Percentiles rank a stretch among this genome's conserved stretches.
Conservation (phyloP, 306 rosid genomes). For the Betula pendula region DNA sequence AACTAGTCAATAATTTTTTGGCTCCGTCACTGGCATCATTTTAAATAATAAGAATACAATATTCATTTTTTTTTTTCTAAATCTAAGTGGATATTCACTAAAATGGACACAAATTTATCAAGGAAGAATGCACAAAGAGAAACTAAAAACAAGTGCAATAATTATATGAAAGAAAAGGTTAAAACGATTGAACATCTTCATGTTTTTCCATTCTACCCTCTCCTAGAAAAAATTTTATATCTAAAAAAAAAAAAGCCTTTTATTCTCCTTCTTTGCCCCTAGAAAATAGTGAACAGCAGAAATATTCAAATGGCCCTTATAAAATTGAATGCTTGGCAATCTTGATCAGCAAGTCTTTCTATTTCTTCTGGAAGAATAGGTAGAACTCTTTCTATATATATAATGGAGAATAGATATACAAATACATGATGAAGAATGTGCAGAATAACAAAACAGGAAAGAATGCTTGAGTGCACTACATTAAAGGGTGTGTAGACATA, state of each 20-base stretch:
- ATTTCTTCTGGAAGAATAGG: not conserved
- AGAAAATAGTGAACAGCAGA: not conserved
- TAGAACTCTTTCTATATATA: not conserved
- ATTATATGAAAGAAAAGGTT: not conserved
- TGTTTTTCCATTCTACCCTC: not conserved
- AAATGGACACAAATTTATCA: too few species aligned
- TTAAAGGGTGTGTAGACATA: not conserved
- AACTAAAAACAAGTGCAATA: too few species aligned
- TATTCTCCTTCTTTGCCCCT: not conserved
- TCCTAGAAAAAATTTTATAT: not conserved
- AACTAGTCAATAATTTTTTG: too few species aligned
- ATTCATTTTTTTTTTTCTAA: not conserved
- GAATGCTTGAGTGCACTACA: not conserved
- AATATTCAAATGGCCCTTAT: not conserved
- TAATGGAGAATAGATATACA: not conserved
- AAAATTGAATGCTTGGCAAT: not conserved
- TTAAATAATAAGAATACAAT: not conserved
- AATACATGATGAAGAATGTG: not conserved
- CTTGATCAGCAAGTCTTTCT: not conserved
- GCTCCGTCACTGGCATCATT: not conserved
- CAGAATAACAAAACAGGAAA: not conserved
- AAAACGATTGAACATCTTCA: not conserved
- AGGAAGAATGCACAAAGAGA: too few species aligned
- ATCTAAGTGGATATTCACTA: too few species aligned
- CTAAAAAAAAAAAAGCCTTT: not conserved